Evolutionary conservation across 108 stramenopile species (phyloP), one percentile per base, ranked within the genome.

Genomic region (Cylindrotheca closterium): DNA sequence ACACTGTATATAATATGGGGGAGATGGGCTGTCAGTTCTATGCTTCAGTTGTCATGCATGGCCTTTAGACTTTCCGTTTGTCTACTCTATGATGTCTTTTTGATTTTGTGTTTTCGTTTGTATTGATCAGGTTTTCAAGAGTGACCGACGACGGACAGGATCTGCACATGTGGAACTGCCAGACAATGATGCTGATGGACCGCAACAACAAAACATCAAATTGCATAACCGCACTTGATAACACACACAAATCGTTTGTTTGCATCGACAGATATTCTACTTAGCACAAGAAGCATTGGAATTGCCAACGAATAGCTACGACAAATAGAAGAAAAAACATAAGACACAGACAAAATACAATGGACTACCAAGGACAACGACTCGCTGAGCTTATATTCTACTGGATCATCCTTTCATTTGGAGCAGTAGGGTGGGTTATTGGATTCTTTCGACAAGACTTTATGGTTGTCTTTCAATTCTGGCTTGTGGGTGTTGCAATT

Each of bases 351-450:
- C 37, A 15, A 42, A 42, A 42, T 42, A 7, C 37, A 19, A 91
- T 94, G 92, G 92, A 94, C 62, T 94, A 90, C 82, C 79, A 94
- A 71, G 92, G 92, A 58, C 92, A 94, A 79, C 78, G 78, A 64
- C 71, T 94, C 53, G 76, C 85, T 0, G 92, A 94, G 63, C 71
- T 88, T 50, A 70, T 94, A 46, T 94, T 94, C 59, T 86, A 89
- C 61, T 85, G 83, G 77, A 87, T 94, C 65, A 94, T 91, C 51
- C 61, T 86, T 25, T 53, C 75, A 46, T 91, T 91, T 65, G 92
- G 92, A 30, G 82, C 58, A 12, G 73, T 91, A 33, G 92, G 92
- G 32, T 94, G 92, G 92, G 71, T 94, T n/a, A 84, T 89, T 60
- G 92, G 92, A 4, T 91, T 87, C 65, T 71, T 94, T 47, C 75